Conservation (phyloP, 768 basidiomycete genomes). For the Neoboletus subvelutipes region DNA sequence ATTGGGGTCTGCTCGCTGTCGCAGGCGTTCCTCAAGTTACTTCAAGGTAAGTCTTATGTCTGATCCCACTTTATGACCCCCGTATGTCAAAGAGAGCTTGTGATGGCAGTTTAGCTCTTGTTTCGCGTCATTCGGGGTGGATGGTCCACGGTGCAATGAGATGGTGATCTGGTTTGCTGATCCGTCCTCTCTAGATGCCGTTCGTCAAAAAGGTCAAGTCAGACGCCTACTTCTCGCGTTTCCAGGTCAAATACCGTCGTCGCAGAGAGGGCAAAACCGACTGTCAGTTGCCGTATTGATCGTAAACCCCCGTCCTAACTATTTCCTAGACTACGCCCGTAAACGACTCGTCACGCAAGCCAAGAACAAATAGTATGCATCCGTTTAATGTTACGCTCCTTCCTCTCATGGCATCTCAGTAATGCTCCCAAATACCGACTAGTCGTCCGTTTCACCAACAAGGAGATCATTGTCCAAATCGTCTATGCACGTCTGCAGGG, state of each 20-base stretch:
- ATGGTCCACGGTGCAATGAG: conserved; percentile 27
- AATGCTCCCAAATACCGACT: conserved; percentile 98
- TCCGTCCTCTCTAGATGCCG: conserved; percentile 60
- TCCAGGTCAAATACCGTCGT: conserved; percentile 98
- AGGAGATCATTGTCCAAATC: conserved; percentile 91
- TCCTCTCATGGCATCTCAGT: conserved; percentile 38
- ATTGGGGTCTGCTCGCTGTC: conserved; percentile 25
- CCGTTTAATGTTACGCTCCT: background rate
- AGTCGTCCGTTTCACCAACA: conserved; percentile 99
- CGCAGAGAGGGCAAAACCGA: conserved; percentile 99
- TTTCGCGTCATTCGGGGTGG: conserved; percentile 25
- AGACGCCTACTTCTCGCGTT: conserved; percentile 95
- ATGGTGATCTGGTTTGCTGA: conserved; percentile 29
- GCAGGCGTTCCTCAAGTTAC: conserved; percentile 30
- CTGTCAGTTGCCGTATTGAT: conserved; percentile 51
- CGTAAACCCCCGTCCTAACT: conserved; percentile 5
- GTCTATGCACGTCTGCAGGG: conserved; percentile 97
- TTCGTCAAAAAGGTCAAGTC: conserved; percentile 98
- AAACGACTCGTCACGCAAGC: conserved; percentile 97
- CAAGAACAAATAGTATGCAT: conserved; percentile 95
- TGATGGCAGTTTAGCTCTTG: background rate
- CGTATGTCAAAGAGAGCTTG: background rate
- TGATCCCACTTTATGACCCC: background rate
- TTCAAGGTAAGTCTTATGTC: conserved; percentile 40
- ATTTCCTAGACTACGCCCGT: conserved; percentile 85